These are phyloP conservation scores for Penicillium expansum DNA, from an alignment of 2,329 filamentous ascomycete genomes.

Conservation along the genomic window DNA sequence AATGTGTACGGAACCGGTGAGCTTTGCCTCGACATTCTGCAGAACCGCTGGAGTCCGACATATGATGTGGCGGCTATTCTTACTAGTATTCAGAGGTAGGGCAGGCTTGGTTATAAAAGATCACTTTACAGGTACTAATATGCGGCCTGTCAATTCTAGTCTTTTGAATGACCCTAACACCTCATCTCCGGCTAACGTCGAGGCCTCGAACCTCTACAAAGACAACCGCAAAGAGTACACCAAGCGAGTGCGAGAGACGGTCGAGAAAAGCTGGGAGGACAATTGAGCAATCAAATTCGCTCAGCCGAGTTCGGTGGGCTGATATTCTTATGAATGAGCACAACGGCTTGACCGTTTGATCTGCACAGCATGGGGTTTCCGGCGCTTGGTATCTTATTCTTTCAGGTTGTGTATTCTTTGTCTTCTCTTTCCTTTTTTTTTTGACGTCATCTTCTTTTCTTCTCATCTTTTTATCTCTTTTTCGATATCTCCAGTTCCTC, in stretches of 20 bases:
- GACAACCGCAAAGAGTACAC: slow-evolving; percentile 96
- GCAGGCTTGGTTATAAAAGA: background rate
- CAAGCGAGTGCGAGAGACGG: slow-evolving; percentile 91
- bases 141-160: slow-evolving; percentile 49
- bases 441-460: background rate
- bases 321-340: slow-evolving; percentile 10
- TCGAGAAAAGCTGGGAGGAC: slow-evolving; percentile 99
- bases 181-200: slow-evolving; percentile 95
- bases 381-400: slow-evolving; percentile 35
- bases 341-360: slow-evolving; percentile 28
- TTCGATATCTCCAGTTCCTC: background rate
- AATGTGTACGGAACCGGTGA: slow-evolving; percentile 98
- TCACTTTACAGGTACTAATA: background rate
- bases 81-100: slow-evolving; percentile 93
- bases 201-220: slow-evolving; percentile 97
- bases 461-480: background rate
- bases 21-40: slow-evolving; percentile 91
- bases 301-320: slow-evolving; percentile 15
- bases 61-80: slow-evolving; percentile 97
- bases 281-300: slow-evolving; percentile 39
- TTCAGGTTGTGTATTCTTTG: slow-evolving; percentile 12
- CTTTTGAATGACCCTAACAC: slow-evolving; percentile 97
- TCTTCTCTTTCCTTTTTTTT: background rate
- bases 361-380: slow-evolving; percentile 45
- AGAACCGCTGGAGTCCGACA: slow-evolving; percentile 97